phyloP scores from a whole-genome alignment of 2,329 filamentous ascomycete genomes.

The Ceratocystis destructans region DNA sequence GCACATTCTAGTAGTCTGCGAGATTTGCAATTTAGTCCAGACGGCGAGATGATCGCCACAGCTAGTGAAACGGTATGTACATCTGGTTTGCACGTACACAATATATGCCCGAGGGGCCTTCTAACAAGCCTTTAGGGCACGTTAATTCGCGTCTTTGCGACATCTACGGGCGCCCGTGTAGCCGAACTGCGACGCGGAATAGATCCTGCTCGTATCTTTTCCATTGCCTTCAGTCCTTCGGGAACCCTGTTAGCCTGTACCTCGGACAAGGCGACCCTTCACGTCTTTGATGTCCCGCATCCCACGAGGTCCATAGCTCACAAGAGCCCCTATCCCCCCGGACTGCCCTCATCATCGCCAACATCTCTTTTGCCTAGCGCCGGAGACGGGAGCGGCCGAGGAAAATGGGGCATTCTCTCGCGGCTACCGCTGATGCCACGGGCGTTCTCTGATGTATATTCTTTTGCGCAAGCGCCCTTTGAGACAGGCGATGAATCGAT shows the following conservation, averaged over 20 bases:
- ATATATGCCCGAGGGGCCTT: neutral
- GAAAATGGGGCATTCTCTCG: constrained; percentile 76
- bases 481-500: constrained; percentile 64
- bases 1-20: constrained; percentile 70
- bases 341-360: constrained; percentile 23
- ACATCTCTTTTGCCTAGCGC: constrained; percentile 25
- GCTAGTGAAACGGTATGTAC: constrained; percentile 56
- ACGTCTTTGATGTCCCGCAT: constrained; percentile 76
- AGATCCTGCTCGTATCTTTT: constrained; percentile 77
- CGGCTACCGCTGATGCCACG: constrained; percentile 74
- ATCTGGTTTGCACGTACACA: neutral
- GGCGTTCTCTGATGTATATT: constrained; percentile 81
- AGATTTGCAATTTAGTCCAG: constrained; percentile 64
- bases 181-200: constrained; percentile 79
- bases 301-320: constrained; percentile 29
- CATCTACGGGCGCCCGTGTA: constrained; percentile 63
- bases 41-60: constrained; percentile 72
- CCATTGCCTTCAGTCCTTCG: constrained; percentile 72
- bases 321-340: neutral
- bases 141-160: constrained; percentile 72
- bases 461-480: constrained; percentile 67
- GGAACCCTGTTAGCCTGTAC: constrained; percentile 75
- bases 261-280: constrained; percentile 90
- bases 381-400: constrained; percentile 38
- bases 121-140: constrained; percentile 43